Base-by-base conservation (phyloP, 2,329 filamentous ascomycete genomes). In the Xylaria sp. region DNA sequence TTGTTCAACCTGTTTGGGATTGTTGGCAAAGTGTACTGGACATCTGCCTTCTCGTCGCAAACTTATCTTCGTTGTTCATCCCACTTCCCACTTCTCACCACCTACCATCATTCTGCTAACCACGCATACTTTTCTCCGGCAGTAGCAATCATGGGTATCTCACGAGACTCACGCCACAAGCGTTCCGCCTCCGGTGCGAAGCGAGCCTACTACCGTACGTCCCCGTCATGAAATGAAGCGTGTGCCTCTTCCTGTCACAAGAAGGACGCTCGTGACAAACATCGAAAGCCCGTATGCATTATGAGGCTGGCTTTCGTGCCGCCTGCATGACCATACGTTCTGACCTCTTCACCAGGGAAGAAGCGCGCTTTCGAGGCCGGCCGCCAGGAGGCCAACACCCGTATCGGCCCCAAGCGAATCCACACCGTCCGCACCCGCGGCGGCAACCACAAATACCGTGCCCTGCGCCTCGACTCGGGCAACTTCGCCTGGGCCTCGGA, bases 401-500 rank as follows among this genome's bases (percentile, higher is more conserved):
- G 95, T 92, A 98, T 99, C 86, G 96, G 97, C 81, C 82, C 91
- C 83, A 97, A 97, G 92, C 92, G 94, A 84, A 91, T 98, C 86
- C 94, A 97, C 89, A 91, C 96, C 82, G 94, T 98, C 86, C 94
- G 94, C 86, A 97, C 94, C 82, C 94, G 94, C 84, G 94, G 96
- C 85, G 96, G 96, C 80, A 99, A 99, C 93, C 94, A 93, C 88
- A 99, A 99, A 90, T 98, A 97, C 93, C 95, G 96, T 86, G 96
- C 92, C 79, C 94, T 99, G 78, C 96, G 96, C 86, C 93, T 99
- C 87, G 96, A 99, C 84, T 91, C 94, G 76, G 96, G 96, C 84
- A 99, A 99, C 92, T 99, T 98, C 87, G 94, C 94, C 81, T 99
- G 96, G 96, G 95, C 93, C 81, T 98, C 94, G 77, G 96, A 99